A percentile compares a stretch with the other conserved stretches of the same genome.
Conservation (phyloP, 176 grass and related monocot genomes). For the Luzula sylvatica region DNA sequence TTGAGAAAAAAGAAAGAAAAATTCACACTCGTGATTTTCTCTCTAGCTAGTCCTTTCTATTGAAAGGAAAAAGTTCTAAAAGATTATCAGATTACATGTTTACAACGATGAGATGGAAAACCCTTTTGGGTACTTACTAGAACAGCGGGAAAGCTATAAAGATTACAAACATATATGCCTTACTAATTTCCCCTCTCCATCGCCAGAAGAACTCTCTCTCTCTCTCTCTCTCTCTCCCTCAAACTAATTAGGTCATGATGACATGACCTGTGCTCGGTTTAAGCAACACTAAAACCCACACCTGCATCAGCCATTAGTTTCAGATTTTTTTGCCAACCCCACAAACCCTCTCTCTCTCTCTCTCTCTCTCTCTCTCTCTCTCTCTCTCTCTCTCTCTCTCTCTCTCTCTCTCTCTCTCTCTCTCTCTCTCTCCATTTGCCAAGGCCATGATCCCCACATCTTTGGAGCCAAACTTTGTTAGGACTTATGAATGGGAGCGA, state of each 20-base stretch:
- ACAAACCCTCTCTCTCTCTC: conserved; percentile 5
- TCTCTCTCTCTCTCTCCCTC: neutral
- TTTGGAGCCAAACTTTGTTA: neutral
- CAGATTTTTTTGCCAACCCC: neutral
- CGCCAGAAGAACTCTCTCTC: neutral
- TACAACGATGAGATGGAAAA: neutral
- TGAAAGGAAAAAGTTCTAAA: neutral
- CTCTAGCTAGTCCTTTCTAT: too few relatives aligned
- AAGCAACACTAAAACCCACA: conserved; percentile 10
- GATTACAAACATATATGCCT: neutral
- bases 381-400: neutral
- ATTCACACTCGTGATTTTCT: too few relatives aligned
- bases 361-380: neutral
- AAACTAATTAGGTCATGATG: conserved; percentile 5
- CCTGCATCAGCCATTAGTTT: conserved; percentile 1
- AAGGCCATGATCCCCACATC: neutral
- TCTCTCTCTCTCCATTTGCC: neutral
- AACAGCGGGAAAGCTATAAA: neutral
- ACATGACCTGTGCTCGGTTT: conserved; percentile 10
- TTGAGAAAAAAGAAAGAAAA: too few relatives aligned
- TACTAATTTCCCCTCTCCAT: neutral
- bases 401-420: neutral
- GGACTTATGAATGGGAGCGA: too few relatives aligned
- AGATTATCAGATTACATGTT: neutral
- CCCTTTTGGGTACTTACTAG: too few relatives aligned